Conservation (phyloP, 116 monocot genomes). For the Cymodocea nodosa region DNA sequence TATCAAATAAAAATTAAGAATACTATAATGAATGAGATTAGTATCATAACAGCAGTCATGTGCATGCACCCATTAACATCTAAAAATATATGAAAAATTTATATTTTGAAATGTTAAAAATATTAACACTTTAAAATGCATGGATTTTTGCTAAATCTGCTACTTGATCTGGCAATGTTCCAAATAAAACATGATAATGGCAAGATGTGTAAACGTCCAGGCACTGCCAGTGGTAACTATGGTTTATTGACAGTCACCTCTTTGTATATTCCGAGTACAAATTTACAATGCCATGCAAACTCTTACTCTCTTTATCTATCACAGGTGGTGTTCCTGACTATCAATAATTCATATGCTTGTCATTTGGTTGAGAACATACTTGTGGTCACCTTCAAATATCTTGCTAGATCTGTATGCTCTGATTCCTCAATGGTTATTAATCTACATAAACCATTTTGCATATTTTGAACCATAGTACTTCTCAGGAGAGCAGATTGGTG, state of each 20-base stretch:
- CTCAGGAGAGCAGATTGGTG: conserved; percentile 44
- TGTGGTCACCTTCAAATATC: conserved; percentile 28
- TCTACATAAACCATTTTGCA: neutral
- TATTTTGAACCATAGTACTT: conserved; percentile 5
- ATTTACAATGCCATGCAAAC: neutral
- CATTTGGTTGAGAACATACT: conserved; percentile 56
- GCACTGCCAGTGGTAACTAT: neutral
- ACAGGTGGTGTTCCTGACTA: conserved; percentile 44
- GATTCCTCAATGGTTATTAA: neutral
- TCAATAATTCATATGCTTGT: conserved; percentile 42
- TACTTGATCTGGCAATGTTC: no score
- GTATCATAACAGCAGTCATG: no score
- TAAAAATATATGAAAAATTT: no score
- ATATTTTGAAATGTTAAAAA: no score
- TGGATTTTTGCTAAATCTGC: no score
- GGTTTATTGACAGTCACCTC: neutral
- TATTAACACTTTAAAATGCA: no score
- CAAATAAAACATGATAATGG: no score
- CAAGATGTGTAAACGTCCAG: no score
- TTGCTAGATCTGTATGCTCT: conserved; percentile 47
- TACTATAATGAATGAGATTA: no score
- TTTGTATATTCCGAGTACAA: neutral
- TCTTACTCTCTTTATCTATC: conserved; percentile 4
- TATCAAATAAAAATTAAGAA: no score
- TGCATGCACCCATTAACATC: no score